Percentiles rank a stretch among this genome's conserved stretches.
These are phyloP conservation scores for Dovyalis caffra DNA, from an alignment of 345 rosid species.

Conservation along the genomic window DNA sequence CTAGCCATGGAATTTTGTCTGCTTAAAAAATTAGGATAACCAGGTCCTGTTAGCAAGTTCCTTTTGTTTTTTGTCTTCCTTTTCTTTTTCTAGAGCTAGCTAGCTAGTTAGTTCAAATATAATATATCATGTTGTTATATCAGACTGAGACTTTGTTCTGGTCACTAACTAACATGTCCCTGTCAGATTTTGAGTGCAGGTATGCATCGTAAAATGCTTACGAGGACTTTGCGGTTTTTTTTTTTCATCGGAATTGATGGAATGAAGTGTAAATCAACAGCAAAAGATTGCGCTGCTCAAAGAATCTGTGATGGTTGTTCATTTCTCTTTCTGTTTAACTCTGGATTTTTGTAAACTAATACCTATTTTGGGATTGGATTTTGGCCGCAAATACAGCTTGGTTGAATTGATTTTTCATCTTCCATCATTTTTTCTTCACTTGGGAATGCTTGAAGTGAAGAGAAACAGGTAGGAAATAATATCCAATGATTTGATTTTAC, in stretches of 20 bases:
- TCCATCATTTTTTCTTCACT: background rate
- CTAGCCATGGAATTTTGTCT: background rate
- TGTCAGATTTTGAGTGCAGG: constrained; percentile 11
- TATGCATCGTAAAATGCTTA: background rate
- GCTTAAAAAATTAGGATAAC: too few relatives aligned
- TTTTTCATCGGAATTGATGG: background rate
- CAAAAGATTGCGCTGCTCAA: background rate
- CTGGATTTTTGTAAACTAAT: background rate
- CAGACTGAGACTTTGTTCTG: background rate
- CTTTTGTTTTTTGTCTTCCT: too few relatives aligned
- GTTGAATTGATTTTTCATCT: background rate
- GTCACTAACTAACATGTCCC: background rate
- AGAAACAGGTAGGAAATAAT: background rate
- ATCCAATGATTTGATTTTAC: background rate
- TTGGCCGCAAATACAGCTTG: background rate
- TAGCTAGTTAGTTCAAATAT: background rate
- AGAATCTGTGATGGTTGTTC: background rate
- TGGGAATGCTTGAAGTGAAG: background rate
- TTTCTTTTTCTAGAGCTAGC: too few relatives aligned
- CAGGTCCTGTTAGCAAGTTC: background rate
- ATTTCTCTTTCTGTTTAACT: background rate
- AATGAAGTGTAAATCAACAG: constrained; percentile 10
- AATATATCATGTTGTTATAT: background rate
- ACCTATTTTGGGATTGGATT: background rate
- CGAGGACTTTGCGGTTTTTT: background rate